Conservation (phyloP, 1,284 basidiomycete species). For the Wallemia ichthyophaga region DNA sequence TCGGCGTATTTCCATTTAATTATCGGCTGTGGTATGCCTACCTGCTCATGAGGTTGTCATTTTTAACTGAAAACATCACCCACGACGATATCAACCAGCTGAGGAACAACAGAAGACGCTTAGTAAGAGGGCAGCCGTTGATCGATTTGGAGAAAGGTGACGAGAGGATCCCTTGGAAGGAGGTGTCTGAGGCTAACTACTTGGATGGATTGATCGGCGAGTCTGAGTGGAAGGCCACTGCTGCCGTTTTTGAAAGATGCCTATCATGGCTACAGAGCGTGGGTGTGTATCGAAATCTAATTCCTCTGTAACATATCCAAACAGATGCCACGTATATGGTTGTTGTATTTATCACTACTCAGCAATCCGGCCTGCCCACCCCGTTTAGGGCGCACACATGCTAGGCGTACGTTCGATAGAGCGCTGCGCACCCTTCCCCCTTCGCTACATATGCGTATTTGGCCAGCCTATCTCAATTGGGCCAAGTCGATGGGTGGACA, state of each 20-base stretch:
- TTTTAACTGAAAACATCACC: slow-evolving; percentile 43
- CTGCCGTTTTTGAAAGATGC: slow-evolving; percentile 68
- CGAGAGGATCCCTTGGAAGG: slow-evolving; percentile 16
- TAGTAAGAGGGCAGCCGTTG: slow-evolving; percentile 50
- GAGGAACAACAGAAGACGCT: slow-evolving; percentile 17
- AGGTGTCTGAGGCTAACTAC: slow-evolving; percentile 30
- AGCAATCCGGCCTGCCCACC: slow-evolving; percentile 70
- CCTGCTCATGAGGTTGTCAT: slow-evolving; percentile 48
- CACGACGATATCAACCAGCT: slow-evolving; percentile 15
- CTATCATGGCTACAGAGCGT: slow-evolving; percentile 79
- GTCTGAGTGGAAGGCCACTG: slow-evolving; percentile 74
- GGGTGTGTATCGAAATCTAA: slow-evolving; percentile 12
- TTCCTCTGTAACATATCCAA: neutral
- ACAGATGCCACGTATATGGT: slow-evolving; percentile 74
- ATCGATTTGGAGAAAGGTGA: slow-evolving; percentile 62
- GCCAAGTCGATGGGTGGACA: slow-evolving; percentile 57
- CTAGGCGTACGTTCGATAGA: slow-evolving; percentile 75
- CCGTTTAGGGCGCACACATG: slow-evolving; percentile 56
- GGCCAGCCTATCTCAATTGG: slow-evolving; percentile 85
- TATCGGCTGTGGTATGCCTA: slow-evolving; percentile 94
- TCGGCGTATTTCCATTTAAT: slow-evolving; percentile 56
- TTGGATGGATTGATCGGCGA: slow-evolving; percentile 66
- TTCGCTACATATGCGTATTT: slow-evolving; percentile 73
- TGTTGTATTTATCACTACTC: slow-evolving; percentile 71
- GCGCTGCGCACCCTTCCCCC: slow-evolving; percentile 77